Evolutionary conservation across 768 basidiomycete species (phyloP).

Genomic region (Suillus paluster): DNA sequence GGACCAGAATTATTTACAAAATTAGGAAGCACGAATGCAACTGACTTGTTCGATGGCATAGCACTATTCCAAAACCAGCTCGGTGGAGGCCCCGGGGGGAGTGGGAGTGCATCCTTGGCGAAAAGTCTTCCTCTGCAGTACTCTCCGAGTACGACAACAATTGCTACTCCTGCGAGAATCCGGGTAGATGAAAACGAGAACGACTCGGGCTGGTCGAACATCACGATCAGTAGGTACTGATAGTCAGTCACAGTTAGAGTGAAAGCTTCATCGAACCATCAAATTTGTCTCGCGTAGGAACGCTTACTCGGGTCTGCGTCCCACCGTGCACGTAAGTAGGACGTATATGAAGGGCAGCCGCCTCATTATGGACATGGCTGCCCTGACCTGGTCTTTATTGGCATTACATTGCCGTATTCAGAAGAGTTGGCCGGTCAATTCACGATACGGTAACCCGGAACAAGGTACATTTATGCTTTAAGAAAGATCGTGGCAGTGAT

Average conservation of each 20-base stretch:
- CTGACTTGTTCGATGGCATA: conserved; percentile 11
- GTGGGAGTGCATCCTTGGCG: conserved; percentile 11
- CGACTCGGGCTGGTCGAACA: background rate
- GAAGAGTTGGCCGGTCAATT: too few species aligned
- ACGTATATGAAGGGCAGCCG: too few species aligned
- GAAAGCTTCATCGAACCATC: background rate
- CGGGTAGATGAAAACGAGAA: background rate
- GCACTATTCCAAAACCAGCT: conserved; percentile 20
- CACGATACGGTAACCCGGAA: too few species aligned
- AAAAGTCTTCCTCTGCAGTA: background rate
- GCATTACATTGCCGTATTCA: too few species aligned
- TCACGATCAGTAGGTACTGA: background rate
- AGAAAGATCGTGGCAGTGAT: too few species aligned
- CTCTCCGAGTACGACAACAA: conserved; percentile 1
- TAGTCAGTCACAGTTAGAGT: background rate
- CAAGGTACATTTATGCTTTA: too few species aligned
- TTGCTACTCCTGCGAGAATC: background rate
- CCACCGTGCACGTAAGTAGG: too few species aligned
- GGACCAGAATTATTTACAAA: background rate
- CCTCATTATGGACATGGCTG: too few species aligned
- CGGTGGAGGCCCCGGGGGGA: conserved; percentile 23
- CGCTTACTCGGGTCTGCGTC: background rate
- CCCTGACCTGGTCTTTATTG: too few species aligned
- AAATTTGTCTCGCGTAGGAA: background rate
- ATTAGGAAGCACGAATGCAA: background rate